Conservation (phyloP, 2,329 filamentous ascomycete species). For the Incumbomyces lentus region DNA sequence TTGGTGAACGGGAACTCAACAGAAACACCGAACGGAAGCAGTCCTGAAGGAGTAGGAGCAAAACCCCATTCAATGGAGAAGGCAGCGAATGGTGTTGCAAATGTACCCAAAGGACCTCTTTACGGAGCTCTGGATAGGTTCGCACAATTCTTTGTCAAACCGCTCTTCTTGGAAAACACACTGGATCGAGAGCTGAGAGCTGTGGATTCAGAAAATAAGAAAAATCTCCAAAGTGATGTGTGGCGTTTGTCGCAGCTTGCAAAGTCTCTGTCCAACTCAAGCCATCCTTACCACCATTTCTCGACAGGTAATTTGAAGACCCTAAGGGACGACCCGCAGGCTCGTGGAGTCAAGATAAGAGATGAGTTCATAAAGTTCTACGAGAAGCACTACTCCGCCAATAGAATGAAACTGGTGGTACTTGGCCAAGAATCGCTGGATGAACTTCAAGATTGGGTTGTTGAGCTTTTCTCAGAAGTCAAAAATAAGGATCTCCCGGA, state of each 20-base stretch:
- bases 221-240: conserved; percentile 82
- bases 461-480: conserved; percentile 70
- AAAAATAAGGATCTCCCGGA: conserved; percentile 68
- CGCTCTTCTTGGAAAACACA: conserved; percentile 74
- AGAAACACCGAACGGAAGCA: no score
- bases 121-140: conserved; percentile 82
- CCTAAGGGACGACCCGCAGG: conserved; percentile 70
- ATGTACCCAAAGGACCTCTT: conserved; percentile 39
- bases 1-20: conserved; percentile 11
- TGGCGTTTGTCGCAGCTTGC: conserved; percentile 83
- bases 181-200: conserved; percentile 78
- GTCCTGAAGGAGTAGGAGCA: no score
- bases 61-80: no score
- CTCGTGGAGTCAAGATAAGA: conserved; percentile 69
- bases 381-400: conserved; percentile 79
- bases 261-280: conserved; percentile 76
- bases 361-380: conserved; percentile 92
- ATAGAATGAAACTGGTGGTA: conserved; percentile 84
- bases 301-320: conserved; percentile 83
- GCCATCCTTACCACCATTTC: conserved; percentile 84
- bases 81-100: no score
- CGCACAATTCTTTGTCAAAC: conserved; percentile 85
- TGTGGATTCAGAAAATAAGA: conserved; percentile 95
- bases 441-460: conserved; percentile 71
- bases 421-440: conserved; percentile 74